Conservation (phyloP, 768 basidiomycete genomes). For the Pleurotus tuoliensis region DNA sequence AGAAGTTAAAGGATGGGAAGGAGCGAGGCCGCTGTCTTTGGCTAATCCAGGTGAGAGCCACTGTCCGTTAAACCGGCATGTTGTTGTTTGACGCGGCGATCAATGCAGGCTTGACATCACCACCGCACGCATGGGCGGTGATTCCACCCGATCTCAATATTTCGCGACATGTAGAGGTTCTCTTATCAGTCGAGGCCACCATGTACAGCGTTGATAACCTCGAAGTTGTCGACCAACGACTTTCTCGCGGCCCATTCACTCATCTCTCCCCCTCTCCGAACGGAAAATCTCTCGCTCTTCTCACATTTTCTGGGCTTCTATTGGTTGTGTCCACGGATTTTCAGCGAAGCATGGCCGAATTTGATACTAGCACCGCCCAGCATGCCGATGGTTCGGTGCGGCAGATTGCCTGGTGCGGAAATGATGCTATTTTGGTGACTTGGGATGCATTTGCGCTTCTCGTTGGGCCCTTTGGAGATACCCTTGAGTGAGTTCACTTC, state of each 20-base stretch:
- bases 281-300: conserved; percentile 84
- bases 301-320: conserved; percentile 67
- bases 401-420: conserved; percentile 93
- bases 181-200: conserved; percentile 77
- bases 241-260: conserved; percentile 85
- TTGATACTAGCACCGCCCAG: conserved; percentile 57
- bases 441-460: conserved; percentile 77
- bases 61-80: background rate
- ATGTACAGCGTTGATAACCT: conserved; percentile 86
- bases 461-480: conserved; percentile 91
- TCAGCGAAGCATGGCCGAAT: conserved; percentile 83
- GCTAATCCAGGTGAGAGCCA: conserved; percentile 65
- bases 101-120: conserved; percentile 62
- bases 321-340: conserved; percentile 98
- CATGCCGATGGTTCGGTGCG: conserved; percentile 56
- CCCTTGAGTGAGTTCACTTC: conserved; percentile 58
- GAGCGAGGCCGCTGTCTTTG: conserved; percentile 65
- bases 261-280: conserved; percentile 90
- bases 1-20: conserved; percentile 90
- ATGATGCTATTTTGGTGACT: conserved; percentile 86
- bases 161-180: conserved; percentile 85
- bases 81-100: background rate
- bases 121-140: conserved; percentile 81
- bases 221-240: conserved; percentile 82
- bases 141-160: conserved; percentile 89